Evolutionary conservation across 73 alveolate species (phyloP), one percentile per base, ranked within the genome.

Genomic region (Blepharisma stoltei): DNA sequence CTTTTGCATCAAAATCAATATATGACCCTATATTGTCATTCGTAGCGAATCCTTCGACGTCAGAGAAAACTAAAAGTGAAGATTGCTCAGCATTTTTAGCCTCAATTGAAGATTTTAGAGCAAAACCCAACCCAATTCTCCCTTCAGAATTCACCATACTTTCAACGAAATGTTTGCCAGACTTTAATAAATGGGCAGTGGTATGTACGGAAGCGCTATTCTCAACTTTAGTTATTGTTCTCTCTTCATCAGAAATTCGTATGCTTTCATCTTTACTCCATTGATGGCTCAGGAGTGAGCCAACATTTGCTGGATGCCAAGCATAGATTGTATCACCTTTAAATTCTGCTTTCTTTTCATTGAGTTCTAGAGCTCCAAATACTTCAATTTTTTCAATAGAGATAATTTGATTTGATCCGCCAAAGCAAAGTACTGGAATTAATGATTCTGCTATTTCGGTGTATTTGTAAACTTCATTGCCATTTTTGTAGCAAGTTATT

Each of bases 401-500:
- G 4, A 69, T 53, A 69, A 38, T 1, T 53, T 69, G 65, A 44
- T 69, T 46, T 14, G 54, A 9, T 46, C 1, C 65, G 11, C 67
- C 65, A 38, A 69, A 69, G 60, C 79, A 1, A n/a, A 43, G 1
- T 69, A 23, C 65, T 2, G 60, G 71, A 38, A 69, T n/a, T 37
- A 69, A 23, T 1, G 32, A 18, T 38, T 69, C 65, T 2, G 79
- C 79, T 14, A 46, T 69, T 1, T 44, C 45, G 2, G 32, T 69
- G 5, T 1, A 69, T 14, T 47, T 69, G 2, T 43, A 46, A 9
- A 44, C 38, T 43, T 69, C 67, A 43, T 0, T 5, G 5, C 3
- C 0, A 69, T 69, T 69, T 21, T n/a, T 38, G 5, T 11, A 69
- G 43, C 55, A 69, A 38, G n/a, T n/a, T 14, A 69, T 46, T 18